Base-by-base conservation (phyloP, 176 grass and related monocot species). In the Cocos nucifera region DNA sequence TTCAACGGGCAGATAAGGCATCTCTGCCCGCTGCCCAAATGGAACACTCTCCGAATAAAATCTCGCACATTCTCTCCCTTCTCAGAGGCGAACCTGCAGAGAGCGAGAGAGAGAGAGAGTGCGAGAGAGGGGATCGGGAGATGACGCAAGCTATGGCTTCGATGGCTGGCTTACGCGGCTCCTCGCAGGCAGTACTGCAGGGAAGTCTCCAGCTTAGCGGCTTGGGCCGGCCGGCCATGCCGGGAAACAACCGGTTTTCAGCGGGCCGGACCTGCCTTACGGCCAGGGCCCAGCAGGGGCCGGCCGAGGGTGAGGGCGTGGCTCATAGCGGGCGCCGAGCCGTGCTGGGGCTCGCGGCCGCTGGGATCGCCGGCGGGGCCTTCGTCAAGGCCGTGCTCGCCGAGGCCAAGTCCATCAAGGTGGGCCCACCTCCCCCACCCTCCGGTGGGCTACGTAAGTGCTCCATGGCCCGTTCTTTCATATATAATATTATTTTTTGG, bases 61-160 rank as follows among this genome's bases (percentile, higher is more conserved):
- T 12, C 35, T 44, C 35, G 8, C 35, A 12, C 9, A 0, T 44
- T 12, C 35, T 44, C 35, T 44, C 35, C 32, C 2, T 12, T 5
- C 2, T 3, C 8, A 1, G 10, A 14, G 5, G 14, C 35, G 35
- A 14, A 44, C 35, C 28, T 0, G 3, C 10, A 3, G 35, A 12
- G 35, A 14, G 0, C 1, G 35, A 3, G 35, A 8, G 4, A 53
- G 35, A 8, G 4, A 53, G 25, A 19, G 5, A 15, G 5, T 17
- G 21, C 50, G 6, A 59, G 49, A 58, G 24, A 17, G 18, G 4
- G 54, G 53, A 22, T 28, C 50, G 32, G 73, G 26, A 65, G 62
- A 97, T 85, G 92, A 87, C 87, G 61, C 92, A 88, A 20, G 84
- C 92, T 53, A 91, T 91, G 87, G 87, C 92, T 78, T 97, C 92